These are phyloP conservation scores for Backusella australiensis DNA, from an alignment of 192 early-diverging fungal genomes.

Conservation along the genomic window DNA sequence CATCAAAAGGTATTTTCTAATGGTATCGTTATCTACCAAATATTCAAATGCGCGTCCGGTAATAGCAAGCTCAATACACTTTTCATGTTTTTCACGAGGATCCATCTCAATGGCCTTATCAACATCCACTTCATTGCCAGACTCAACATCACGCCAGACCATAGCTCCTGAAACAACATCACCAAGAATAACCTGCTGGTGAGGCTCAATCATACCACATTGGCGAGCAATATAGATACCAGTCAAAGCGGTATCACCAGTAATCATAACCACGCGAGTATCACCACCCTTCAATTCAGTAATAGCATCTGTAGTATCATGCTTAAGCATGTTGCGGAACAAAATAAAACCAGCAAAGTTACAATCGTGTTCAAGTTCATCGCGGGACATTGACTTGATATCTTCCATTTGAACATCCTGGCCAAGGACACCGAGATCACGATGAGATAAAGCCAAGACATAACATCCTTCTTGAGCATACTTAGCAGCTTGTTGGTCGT, in stretches of 20 bases:
- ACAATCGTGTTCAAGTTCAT: conserved; percentile 58
- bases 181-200: conserved; percentile 56
- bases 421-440: conserved; percentile 52
- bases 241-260: conserved; percentile 77
- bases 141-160: conserved; percentile 61
- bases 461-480: conserved; percentile 77
- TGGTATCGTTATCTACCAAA: conserved; percentile 37
- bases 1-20: conserved; percentile 58
- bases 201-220: conserved; percentile 60
- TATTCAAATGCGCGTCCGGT: conserved; percentile 67
- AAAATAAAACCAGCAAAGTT: conserved; percentile 60
- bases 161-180: conserved; percentile 34
- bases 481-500: conserved; percentile 48
- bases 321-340: conserved; percentile 77
- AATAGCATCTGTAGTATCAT: conserved; percentile 66
- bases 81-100: conserved; percentile 14
- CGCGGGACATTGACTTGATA: conserved; percentile 44
- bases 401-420: conserved; percentile 38
- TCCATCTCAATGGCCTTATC: conserved; percentile 29
- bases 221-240: conserved; percentile 68
- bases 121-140: conserved; percentile 42
- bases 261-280: conserved; percentile 78
- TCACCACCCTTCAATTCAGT: conserved; percentile 63
- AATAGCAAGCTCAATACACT: conserved; percentile 63
- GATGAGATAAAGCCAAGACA: conserved; percentile 71